Evolutionary conservation across 805 yeast species (phyloP).

Genomic region (Lachancea sp.): DNA sequence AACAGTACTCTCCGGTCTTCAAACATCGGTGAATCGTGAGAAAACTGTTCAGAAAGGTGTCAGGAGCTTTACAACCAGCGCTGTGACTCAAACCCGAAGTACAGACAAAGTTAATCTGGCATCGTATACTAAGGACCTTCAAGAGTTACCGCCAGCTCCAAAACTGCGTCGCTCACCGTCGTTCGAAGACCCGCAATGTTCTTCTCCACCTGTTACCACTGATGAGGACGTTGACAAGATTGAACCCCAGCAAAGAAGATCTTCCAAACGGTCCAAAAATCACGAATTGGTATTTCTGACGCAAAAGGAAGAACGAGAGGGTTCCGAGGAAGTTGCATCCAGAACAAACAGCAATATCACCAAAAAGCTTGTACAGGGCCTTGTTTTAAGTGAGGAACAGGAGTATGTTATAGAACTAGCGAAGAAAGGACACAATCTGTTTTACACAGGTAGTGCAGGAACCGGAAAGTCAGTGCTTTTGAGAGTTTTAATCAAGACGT

Average conservation of each 20-base stretch:
- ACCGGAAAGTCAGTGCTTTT: slow-evolving; percentile 94
- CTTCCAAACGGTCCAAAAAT: slow-evolving; percentile 12
- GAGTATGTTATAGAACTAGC: slow-evolving; percentile 59
- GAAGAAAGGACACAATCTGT: slow-evolving; percentile 57
- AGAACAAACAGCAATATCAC: slow-evolving; percentile 1
- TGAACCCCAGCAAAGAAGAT: background rate
- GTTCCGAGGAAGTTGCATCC: slow-evolving; percentile 4
- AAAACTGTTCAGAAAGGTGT: too few relatives aligned
- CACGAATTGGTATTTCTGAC: slow-evolving; percentile 29
- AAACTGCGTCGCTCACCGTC: slow-evolving; percentile 3
- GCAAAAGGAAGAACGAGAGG: slow-evolving; percentile 21
- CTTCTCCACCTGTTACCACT: background rate
- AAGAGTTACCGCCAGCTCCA: background rate
- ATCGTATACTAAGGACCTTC: background rate
- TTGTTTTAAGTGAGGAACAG: slow-evolving; percentile 53
- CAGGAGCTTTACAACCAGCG: background rate
- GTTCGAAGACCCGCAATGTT: slow-evolving; percentile 1
- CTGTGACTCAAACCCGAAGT: background rate
- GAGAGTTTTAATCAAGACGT: slow-evolving; percentile 49
- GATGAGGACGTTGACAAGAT: background rate
- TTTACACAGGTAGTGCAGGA: slow-evolving; percentile 97
- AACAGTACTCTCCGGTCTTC: too few relatives aligned
- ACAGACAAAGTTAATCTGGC: background rate
- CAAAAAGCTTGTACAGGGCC: slow-evolving; percentile 8
- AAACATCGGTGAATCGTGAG: too few relatives aligned